Base-by-base conservation (phyloP, 352 stramenopile species). In the Phytophthora pini region DNA sequence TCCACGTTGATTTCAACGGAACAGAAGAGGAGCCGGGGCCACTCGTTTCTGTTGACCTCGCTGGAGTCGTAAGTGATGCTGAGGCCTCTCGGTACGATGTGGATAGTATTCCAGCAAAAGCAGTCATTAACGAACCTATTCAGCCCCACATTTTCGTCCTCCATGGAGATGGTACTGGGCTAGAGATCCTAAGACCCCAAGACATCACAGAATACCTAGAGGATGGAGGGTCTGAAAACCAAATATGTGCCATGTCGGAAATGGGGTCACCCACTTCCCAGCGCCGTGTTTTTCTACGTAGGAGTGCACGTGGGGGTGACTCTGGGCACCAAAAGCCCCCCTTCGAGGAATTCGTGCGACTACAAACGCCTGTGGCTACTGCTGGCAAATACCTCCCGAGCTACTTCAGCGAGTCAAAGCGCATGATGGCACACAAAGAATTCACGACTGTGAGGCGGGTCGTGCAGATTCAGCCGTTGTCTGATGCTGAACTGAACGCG, bases 61-160 rank as follows among this genome's bases (percentile, higher is more conserved):
- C 85, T 2, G 85, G 85, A 8, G 74, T 85, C 20, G 70, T 93
- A 20, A 88, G 81, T 53, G 71, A 80, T 4, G 36, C 48, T 1
- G 82, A 92, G 51, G 71, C 66, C 4, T 54, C 65, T 12, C 84
- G 77, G 46, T 88, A 90, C 55, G 61, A 72, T 0, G 77, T 92
- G 13, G 67, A 60, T 27, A 70, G 63, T 1, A 89, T 94, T 27
- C 73, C 74, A 17, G 81, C 79, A 6, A 71, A 72, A 60, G 79
- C 84, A 24, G 78, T 90, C 9, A 87, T 92, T 53, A 93, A 90
- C 44, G 79, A 93, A 29, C 84, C 84, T 2, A 92, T 95, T 10
- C 63, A 91, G 50, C 87, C 87, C 13, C 77, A 86, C 39, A 29
- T 93, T 47, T 84, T 95, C 29, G 41, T 93, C 41, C 64, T 95